These are phyloP conservation scores for Glycine soja DNA, from an alignment of 306 rosid genomes.

Conservation along the genomic window DNA sequence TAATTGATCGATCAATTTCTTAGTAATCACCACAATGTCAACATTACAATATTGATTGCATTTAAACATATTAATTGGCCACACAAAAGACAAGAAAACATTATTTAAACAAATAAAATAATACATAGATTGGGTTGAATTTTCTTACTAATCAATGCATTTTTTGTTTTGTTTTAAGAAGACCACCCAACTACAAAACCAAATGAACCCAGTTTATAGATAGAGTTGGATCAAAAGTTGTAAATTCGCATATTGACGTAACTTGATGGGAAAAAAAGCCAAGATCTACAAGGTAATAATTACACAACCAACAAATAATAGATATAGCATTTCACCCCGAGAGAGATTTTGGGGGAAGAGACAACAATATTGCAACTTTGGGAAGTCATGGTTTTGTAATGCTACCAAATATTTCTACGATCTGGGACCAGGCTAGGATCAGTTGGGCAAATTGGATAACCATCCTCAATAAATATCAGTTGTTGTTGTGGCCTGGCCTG, in stretches of 20 bases:
- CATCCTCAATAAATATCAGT: background rate
- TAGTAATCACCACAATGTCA: background rate
- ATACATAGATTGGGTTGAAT: background rate
- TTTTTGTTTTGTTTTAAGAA: background rate
- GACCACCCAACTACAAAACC: background rate
- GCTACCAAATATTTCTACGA: too few relatives aligned
- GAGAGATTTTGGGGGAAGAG: background rate
- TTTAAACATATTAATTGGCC: background rate
- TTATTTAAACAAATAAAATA: conserved; percentile 1
- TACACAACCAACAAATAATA: background rate
- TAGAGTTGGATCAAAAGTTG: background rate
- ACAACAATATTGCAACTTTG: background rate
- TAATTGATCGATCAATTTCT: background rate
- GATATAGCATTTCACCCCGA: background rate
- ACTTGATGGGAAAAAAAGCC: background rate
- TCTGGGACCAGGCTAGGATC: background rate
- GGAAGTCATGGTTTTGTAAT: background rate
- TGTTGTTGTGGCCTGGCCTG: background rate
- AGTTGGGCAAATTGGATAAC: conserved; percentile 4
- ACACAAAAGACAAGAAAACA: background rate
- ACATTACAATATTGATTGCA: background rate
- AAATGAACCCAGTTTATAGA: background rate
- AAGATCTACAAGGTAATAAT: background rate
- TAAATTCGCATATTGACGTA: background rate
- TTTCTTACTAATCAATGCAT: background rate